These are phyloP conservation scores for Pythium insidiosum DNA, from an alignment of 352 stramenopile species.

Conservation along the genomic window DNA sequence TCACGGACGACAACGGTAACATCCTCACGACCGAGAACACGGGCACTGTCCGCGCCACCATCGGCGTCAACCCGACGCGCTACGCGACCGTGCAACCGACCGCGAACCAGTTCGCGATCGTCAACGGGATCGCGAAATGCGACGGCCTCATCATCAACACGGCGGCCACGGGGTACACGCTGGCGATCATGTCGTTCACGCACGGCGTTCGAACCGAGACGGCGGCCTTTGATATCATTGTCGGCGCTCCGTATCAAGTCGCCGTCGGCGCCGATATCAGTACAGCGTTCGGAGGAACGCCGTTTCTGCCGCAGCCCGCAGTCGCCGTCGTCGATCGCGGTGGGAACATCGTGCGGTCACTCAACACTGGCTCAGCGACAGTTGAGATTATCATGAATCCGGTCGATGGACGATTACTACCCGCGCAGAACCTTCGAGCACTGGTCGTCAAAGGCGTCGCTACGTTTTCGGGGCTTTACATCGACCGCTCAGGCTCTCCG, in stretches of 20 bases:
- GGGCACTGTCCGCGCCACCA: conserved; percentile 41
- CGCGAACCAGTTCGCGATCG: conserved; percentile 46
- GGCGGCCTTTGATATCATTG: conserved; percentile 55
- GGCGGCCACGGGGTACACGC: conserved; percentile 52
- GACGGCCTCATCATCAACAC: conserved; percentile 64
- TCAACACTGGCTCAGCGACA: conserved; percentile 40
- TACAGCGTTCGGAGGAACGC: conserved; percentile 66
- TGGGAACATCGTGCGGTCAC: conserved; percentile 45
- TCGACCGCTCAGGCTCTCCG: conserved; percentile 69
- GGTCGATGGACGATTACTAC: conserved; percentile 36
- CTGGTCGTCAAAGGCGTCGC: conserved; percentile 43
- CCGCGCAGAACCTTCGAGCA: conserved; percentile 31
- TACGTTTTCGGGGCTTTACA: conserved; percentile 55
- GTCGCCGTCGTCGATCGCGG: conserved; percentile 72
- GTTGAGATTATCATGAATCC: conserved; percentile 70
- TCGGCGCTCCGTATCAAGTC: conserved; percentile 53
- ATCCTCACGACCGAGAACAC: conserved; percentile 53
- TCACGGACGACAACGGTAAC: conserved; percentile 73
- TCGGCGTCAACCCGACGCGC: conserved; percentile 40
- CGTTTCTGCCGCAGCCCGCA: conserved; percentile 71
- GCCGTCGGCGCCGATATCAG: conserved; percentile 64
- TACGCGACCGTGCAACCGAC: conserved; percentile 44
- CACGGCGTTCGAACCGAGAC: conserved; percentile 69
- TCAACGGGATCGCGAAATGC: conserved; percentile 70
- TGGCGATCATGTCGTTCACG: conserved; percentile 52